A percentile compares a stretch with the other conserved stretches of the same genome.
Evolutionary conservation across 2,329 filamentous ascomycete species (phyloP).

Genomic region (Beauveria australis): DNA sequence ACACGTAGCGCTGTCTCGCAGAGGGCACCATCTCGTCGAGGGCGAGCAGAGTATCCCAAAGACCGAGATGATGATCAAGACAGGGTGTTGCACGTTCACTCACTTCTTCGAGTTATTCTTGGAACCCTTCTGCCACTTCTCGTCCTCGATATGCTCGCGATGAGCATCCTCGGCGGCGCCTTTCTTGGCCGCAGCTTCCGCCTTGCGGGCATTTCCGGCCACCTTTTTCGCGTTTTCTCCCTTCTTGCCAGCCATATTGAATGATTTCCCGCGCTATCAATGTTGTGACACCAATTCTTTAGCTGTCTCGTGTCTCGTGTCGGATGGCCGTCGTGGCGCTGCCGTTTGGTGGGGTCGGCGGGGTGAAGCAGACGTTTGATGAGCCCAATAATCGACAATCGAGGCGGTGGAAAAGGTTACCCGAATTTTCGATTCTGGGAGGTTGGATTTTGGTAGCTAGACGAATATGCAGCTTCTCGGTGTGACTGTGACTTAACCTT

Average conservation of each 20-base stretch:
- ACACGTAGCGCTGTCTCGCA: background rate
- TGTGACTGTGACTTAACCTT: constrained; percentile 5
- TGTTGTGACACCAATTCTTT: background rate
- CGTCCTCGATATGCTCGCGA: constrained; percentile 58
- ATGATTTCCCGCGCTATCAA: background rate
- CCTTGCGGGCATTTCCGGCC: constrained; percentile 84
- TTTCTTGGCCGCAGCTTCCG: constrained; percentile 76
- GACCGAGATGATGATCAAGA: no score
- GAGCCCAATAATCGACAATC: background rate
- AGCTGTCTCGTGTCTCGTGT: background rate
- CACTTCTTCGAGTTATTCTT: constrained; percentile 87
- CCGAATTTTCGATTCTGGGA: no score
- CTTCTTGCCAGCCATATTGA: constrained; percentile 63
- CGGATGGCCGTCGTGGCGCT: background rate
- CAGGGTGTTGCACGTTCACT: constrained; percentile 19
- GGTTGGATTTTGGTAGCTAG: background rate
- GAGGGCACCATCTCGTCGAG: background rate
- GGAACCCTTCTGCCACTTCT: constrained; percentile 76
- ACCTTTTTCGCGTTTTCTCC: constrained; percentile 83
- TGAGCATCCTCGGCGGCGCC: constrained; percentile 61
- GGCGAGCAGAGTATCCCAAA: no score
- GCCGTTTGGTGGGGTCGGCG: background rate
- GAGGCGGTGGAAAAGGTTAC: background rate
- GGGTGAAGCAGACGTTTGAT: background rate
- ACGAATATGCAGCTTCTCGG: background rate